phyloP scores from a whole-genome alignment of 305 asterid species.

The Fraxinus baroniana region DNA sequence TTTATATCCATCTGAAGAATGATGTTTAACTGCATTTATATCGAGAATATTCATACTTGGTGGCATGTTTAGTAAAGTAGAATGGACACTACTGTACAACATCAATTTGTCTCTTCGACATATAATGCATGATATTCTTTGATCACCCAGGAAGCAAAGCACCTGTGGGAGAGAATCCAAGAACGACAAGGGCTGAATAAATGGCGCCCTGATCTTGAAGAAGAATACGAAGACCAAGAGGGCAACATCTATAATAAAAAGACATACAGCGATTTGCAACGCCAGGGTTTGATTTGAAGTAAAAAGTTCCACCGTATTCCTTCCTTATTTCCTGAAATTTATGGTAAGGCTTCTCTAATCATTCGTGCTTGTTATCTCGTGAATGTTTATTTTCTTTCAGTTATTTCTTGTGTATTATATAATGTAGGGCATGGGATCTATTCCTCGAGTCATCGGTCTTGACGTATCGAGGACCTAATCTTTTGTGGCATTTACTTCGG shows the following conservation, averaged over 20 bases:
- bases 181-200: slow-evolving; percentile 80
- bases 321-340: slow-evolving; percentile 13
- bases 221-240: slow-evolving; percentile 94
- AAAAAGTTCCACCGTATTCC: neutral
- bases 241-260: slow-evolving; percentile 98
- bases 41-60: neutral
- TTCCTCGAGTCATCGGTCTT: neutral
- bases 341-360: neutral
- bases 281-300: slow-evolving; percentile 82
- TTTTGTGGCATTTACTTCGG: neutral
- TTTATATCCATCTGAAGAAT: neutral
- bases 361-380: neutral
- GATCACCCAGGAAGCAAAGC: slow-evolving; percentile 78
- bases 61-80: neutral
- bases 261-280: slow-evolving; percentile 91
- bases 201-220: slow-evolving; percentile 99
- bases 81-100: neutral
- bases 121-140: neutral
- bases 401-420: neutral
- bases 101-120: neutral
- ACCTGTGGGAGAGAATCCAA: slow-evolving; percentile 92
- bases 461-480: neutral
- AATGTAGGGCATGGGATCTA: neutral
- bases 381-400: neutral
- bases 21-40: neutral